A percentile compares a stretch with the other conserved stretches of the same genome.
phyloP scores from a whole-genome alignment of 306 rosid genomes.

The Rosa multiflora region DNA sequence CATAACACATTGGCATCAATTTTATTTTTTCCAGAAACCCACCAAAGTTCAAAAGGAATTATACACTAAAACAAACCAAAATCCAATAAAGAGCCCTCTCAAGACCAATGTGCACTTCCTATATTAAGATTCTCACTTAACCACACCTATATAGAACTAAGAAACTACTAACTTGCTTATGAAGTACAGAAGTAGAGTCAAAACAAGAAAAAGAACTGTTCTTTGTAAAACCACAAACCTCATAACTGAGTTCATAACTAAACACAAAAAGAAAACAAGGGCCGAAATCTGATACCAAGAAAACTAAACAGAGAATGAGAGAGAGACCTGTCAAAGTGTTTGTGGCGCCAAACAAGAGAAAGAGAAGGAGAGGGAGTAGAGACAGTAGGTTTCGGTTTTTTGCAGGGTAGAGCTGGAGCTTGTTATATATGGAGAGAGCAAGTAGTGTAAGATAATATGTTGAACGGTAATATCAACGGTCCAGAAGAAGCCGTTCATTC shows the following conservation, averaged over 20 bases:
- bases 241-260: not conserved
- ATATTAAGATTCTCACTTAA: not conserved
- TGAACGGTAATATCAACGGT: too few species aligned
- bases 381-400: not conserved
- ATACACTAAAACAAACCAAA: not conserved
- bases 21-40: not conserved
- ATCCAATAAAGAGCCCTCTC: not conserved
- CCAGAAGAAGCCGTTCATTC: too few species aligned
- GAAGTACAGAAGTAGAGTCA: not conserved
- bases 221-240: not conserved
- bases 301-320: constrained; percentile 3
- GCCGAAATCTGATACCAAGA: not conserved
- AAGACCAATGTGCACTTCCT: not conserved
- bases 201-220: not conserved
- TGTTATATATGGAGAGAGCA: not conserved
- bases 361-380: not conserved
- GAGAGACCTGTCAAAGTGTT: constrained; percentile 23
- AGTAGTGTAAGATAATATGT: too few species aligned
- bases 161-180: not conserved
- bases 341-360: constrained; percentile 50
- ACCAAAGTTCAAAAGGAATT: not conserved
- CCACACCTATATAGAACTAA: not conserved
- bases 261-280: not conserved
- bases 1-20: not conserved
- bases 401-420: not conserved